Evolutionary conservation across 345 rosid genomes (phyloP).

Genomic region (Geranium rotundifolium): DNA sequence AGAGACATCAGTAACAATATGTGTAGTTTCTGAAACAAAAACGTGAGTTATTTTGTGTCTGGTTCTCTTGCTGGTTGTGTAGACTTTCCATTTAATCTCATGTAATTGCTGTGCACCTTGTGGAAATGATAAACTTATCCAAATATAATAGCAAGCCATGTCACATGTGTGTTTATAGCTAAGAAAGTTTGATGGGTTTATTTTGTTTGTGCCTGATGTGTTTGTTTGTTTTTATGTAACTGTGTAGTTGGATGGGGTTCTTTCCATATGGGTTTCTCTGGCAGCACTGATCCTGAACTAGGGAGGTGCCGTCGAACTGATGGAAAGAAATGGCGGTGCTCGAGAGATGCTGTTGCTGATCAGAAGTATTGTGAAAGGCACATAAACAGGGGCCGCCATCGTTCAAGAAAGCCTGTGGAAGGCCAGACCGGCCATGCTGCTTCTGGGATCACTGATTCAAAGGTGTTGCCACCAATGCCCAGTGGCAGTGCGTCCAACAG

Average conservation of each 20-base stretch:
- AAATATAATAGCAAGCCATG: too few species aligned
- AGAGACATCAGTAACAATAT: not conserved
- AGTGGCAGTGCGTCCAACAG: conserved; percentile 22
- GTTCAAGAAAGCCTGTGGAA: conserved; percentile 93
- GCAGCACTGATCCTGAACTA: not conserved
- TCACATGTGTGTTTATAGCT: not conserved
- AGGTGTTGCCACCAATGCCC: conserved; percentile 16
- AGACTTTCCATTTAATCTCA: not conserved
- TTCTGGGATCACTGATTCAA: conserved; percentile 11
- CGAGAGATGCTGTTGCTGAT: conserved; percentile 29
- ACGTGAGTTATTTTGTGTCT: not conserved
- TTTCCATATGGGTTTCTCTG: not conserved
- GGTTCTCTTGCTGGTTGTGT: not conserved
- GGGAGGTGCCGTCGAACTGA: conserved; percentile 12
- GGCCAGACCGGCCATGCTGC: conserved; percentile 70
- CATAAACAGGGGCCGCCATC: conserved; percentile 60
- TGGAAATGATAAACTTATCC: not conserved
- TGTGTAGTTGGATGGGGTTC: not conserved
- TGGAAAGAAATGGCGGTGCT: conserved; percentile 80
- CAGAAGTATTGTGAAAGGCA: conserved; percentile 65
- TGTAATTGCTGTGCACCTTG: not conserved
- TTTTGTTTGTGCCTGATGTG: not conserved
- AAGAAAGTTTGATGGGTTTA: not conserved
- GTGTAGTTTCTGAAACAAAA: too few species aligned
- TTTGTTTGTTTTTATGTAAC: not conserved